A percentile compares a stretch with the other conserved stretches of the same genome.
Evolutionary conservation across 768 basidiomycete genomes (phyloP).

Genomic region (Lentinus brumalis): DNA sequence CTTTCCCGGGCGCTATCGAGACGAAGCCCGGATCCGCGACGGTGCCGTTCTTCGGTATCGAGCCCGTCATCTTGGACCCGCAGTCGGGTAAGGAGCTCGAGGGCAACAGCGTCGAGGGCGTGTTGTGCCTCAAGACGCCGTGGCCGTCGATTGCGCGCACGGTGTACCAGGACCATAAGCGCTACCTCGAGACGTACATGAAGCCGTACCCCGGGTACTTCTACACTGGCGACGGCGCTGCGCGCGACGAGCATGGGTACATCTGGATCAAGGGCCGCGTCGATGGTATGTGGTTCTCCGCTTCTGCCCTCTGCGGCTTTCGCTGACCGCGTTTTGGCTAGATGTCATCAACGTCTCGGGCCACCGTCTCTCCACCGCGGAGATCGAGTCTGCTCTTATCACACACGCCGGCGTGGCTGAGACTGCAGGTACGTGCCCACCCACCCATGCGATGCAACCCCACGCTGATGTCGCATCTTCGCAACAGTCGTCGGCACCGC

Average conservation of each 20-base stretch:
- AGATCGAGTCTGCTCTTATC: constrained; percentile 97
- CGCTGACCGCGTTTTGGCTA: constrained; percentile 28
- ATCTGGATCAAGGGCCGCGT: constrained; percentile 99
- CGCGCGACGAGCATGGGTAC: constrained; percentile 92
- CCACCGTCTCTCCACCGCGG: constrained; percentile 94
- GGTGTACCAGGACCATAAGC: constrained; percentile 86
- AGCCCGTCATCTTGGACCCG: constrained; percentile 86
- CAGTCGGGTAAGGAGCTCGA: constrained; percentile 72
- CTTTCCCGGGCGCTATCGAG: constrained; percentile 93
- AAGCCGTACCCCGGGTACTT: constrained; percentile 88
- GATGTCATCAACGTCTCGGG: constrained; percentile 99
- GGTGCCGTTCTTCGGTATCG: constrained; percentile 96
- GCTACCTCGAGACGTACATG: constrained; percentile 81
- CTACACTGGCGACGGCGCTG: constrained; percentile 98
- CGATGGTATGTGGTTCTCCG: constrained; percentile 61
- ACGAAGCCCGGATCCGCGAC: constrained; percentile 97
- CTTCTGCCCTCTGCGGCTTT: background rate
- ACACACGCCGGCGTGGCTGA: constrained; percentile 94
- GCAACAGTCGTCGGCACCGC: constrained; percentile 72
- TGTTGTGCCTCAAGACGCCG: constrained; percentile 80
- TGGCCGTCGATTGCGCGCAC: constrained; percentile 97
- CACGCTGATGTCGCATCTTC: background rate
- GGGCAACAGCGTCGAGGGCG: constrained; percentile 88
- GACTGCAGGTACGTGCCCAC: constrained; percentile 62
- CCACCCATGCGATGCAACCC: background rate